Conservation (phyloP, 331 rosid species). For the Pyracantha coccinea region DNA sequence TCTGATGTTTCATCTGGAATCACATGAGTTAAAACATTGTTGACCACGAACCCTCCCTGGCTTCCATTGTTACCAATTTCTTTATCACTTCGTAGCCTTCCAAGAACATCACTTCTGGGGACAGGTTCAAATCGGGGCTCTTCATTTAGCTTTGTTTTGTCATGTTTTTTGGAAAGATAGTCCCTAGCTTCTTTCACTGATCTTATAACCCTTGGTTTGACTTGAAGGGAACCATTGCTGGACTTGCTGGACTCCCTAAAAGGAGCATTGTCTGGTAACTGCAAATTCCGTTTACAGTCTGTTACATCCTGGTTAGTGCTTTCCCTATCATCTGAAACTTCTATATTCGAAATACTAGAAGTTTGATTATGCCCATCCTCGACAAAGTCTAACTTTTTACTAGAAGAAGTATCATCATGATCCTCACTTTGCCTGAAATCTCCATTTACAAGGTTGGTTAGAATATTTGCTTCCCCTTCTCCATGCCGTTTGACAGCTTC, state of each 20-base stretch:
- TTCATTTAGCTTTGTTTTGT: conserved; percentile 27
- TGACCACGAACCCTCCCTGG: conserved; percentile 18
- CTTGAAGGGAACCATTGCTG: conserved; percentile 21
- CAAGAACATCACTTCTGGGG: conserved; percentile 21
- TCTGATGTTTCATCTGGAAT: conserved; percentile 27
- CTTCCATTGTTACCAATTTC: conserved; percentile 13
- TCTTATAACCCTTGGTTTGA: conserved; percentile 54
- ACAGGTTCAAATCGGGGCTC: conserved; percentile 15
- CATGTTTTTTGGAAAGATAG: conserved; percentile 49
- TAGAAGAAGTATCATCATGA: conserved; percentile 16
- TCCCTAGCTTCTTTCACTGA: conserved; percentile 86
- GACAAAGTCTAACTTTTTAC: conserved; percentile 12
- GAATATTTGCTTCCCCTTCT: conserved; percentile 15
- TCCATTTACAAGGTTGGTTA: conserved; percentile 18
- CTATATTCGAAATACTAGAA: conserved; percentile 14
- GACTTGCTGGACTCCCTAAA: conserved; percentile 26
- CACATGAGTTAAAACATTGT: conserved; percentile 9
- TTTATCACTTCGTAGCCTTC: conserved; percentile 26
- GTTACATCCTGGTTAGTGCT: conserved; percentile 19
- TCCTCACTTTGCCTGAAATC: conserved; percentile 18
- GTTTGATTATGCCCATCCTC: conserved; percentile 17
- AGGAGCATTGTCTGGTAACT: conserved; percentile 19
- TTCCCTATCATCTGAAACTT: conserved; percentile 25
- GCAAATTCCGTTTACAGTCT: conserved; percentile 13
- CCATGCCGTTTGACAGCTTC: conserved; percentile 10